A percentile compares a stretch with the other conserved stretches of the same genome.
Conservation (phyloP, 2,329 filamentous ascomycete species). For the Gliomastix tumulicola region DNA sequence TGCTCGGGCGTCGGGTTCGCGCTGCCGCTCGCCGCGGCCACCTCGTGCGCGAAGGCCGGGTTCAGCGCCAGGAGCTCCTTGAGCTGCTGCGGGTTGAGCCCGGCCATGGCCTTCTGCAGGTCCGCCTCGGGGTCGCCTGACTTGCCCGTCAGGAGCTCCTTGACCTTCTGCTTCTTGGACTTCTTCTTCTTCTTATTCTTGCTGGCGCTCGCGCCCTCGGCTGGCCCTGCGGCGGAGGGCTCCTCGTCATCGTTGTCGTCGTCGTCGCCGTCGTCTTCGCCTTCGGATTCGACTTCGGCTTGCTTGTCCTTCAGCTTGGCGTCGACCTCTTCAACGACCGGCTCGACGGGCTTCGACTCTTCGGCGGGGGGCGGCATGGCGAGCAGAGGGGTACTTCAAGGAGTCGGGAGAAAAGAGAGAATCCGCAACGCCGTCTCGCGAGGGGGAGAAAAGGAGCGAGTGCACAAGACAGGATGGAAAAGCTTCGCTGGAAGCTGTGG, state of each 20-base stretch:
- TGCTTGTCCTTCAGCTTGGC: constrained; percentile 38
- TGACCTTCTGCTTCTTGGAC: constrained; percentile 57
- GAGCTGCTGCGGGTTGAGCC: constrained; percentile 49
- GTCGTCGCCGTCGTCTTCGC: constrained; percentile 36
- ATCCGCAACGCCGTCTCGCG: constrained; percentile 5
- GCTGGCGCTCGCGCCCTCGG: constrained; percentile 15
- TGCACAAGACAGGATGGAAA: no score
- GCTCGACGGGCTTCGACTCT: constrained; percentile 56
- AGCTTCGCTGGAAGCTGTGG: constrained; percentile 1
- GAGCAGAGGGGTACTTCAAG: no score
- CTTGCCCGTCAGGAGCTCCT: constrained; percentile 32
- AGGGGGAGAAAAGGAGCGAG: neutral
- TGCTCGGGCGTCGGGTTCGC: constrained; percentile 29
- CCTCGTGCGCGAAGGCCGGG: constrained; percentile 61
- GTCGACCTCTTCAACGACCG: constrained; percentile 39
- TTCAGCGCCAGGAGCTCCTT: constrained; percentile 65
- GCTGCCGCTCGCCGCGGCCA: constrained; percentile 24
- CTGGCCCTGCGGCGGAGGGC: constrained; percentile 14
- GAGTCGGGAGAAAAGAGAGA: neutral
- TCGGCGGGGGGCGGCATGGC: constrained; percentile 31
- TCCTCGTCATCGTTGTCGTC: constrained; percentile 16
- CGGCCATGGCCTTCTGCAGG: constrained; percentile 43
- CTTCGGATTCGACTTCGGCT: constrained; percentile 36
- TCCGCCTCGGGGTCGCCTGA: constrained; percentile 27
- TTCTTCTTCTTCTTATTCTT: constrained; percentile 58